phyloP scores from a whole-genome alignment of 805 yeast species.

The Suhomyces sp. region DNA sequence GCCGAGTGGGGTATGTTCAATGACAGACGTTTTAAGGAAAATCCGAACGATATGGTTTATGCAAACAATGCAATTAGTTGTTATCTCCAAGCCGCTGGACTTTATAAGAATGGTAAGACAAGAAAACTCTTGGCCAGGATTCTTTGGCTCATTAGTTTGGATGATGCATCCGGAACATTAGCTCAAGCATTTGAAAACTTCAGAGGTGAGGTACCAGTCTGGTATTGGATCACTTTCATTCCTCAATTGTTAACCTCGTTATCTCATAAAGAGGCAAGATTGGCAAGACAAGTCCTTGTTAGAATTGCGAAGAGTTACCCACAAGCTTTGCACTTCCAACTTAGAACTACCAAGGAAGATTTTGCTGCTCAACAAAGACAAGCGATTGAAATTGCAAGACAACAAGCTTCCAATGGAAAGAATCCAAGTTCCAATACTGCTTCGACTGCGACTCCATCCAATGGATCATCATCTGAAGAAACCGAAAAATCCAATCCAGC shows the following conservation, averaged over 20 bases:
- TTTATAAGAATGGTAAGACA: slow-evolving; percentile 89
- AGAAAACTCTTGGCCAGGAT: slow-evolving; percentile 85
- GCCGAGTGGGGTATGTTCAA: slow-evolving; percentile 99
- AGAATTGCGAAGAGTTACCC: slow-evolving; percentile 96
- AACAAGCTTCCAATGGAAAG: slow-evolving; percentile 11
- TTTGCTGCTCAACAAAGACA: slow-evolving; percentile 84
- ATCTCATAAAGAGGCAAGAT: slow-evolving; percentile 85
- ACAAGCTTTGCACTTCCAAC: slow-evolving; percentile 94
- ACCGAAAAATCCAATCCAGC: slow-evolving; percentile 2
- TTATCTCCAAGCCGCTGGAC: slow-evolving; percentile 95
- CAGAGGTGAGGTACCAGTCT: slow-evolving; percentile 95
- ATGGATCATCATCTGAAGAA: neutral
- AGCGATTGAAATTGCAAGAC: slow-evolving; percentile 40
- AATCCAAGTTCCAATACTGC: no score
- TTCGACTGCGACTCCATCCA: no score
- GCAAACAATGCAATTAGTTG: slow-evolving; percentile 96
- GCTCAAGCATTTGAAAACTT: slow-evolving; percentile 87
- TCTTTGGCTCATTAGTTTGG: slow-evolving; percentile 89
- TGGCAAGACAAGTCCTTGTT: slow-evolving; percentile 84
- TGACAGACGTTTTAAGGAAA: slow-evolving; percentile 82
- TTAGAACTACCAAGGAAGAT: slow-evolving; percentile 93
- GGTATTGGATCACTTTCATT: slow-evolving; percentile 98
- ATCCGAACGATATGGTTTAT: slow-evolving; percentile 72
- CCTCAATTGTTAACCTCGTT: slow-evolving; percentile 90
- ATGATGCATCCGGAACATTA: slow-evolving; percentile 77